Base-by-base conservation (phyloP, 164 flowering plant species). In the Berberis thunbergii region DNA sequence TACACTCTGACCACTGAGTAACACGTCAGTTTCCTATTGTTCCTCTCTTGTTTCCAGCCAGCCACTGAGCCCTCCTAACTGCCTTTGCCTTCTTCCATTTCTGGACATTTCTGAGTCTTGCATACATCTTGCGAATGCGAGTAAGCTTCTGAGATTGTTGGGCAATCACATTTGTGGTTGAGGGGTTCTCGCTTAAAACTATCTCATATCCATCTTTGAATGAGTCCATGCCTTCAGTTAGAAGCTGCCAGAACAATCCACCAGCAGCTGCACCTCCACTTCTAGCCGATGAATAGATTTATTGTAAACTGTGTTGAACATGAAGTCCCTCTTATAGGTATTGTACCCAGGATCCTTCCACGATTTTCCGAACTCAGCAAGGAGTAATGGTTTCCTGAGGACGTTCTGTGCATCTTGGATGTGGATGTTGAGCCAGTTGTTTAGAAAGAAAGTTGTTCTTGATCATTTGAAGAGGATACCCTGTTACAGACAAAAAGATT, bases 211-310 rank as follows among this genome's bases (percentile, higher is more conserved):
- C 95, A 77, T 91, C 95, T 48, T 80, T 68, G 66, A 72, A 77
- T 8, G 69, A 63, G 71, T 86, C 97, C 91, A 88, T 80, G 59
- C 88, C 91, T 70, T 81, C 79, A 1, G 81, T 54, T 2, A 88
- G 67, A 40, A 87, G 82, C 63, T 90, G 97, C 97, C 97, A 90
- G 70, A 87, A 86, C 71, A 87, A 65, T 65, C 87, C 84, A 26
- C 97, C 91, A 1, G 73, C 83, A 1, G 90, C 85, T 2, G 85
- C 78, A 8, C 94, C 97, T 41, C 90, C 94, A 5, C 70, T 59
- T 8, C 77, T 77, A 4, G 94, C 94, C 1, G 94, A 87, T 1
- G 86, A 76, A 57, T 75, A 84, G n/a, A 86, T 73, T 76, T 75
- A 3, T 78, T 60, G 66, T 80, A 90, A 3, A 83, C 83, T 6